Conservation (phyloP, 768 basidiomycete genomes). For the Pulveroboletus sp. region DNA sequence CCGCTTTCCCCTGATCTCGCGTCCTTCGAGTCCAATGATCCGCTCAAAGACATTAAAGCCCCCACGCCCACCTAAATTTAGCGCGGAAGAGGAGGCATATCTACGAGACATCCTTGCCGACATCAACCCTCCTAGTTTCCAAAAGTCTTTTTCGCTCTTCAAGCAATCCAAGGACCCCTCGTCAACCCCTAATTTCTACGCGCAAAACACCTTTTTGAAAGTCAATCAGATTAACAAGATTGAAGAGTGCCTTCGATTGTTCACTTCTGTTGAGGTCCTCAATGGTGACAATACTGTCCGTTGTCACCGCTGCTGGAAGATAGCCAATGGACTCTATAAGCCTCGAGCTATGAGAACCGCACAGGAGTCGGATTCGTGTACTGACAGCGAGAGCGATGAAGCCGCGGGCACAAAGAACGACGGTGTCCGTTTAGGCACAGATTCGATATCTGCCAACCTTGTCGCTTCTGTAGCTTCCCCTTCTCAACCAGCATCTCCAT, state of each 20-base stretch:
- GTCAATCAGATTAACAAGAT: slow-evolving; percentile 25
- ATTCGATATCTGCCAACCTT: slow-evolving; percentile 29
- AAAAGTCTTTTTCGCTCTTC: slow-evolving; percentile 48
- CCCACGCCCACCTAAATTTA: slow-evolving; percentile 50
- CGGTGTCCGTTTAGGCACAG: slow-evolving; percentile 7
- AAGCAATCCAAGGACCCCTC: slow-evolving; percentile 34
- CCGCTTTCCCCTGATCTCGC: slow-evolving; percentile 23
- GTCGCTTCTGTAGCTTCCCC: not conserved
- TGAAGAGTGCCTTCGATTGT: slow-evolving; percentile 79
- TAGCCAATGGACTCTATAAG: slow-evolving; percentile 62
- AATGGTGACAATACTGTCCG: slow-evolving; percentile 95
- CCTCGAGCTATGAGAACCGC: slow-evolving; percentile 21
- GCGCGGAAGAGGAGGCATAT: slow-evolving; percentile 58
- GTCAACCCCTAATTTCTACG: slow-evolving; percentile 9
- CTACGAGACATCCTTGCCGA: slow-evolving; percentile 67
- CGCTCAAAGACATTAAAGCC: slow-evolving; percentile 36
- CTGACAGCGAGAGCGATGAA: slow-evolving; percentile 32
- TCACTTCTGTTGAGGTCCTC: slow-evolving; percentile 89
- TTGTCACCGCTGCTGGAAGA: slow-evolving; percentile 92
- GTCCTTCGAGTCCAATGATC: slow-evolving; percentile 25
- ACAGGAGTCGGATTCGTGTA: slow-evolving; percentile 28
- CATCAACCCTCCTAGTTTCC: slow-evolving; percentile 38
- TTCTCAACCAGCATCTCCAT: slow-evolving; percentile 13
- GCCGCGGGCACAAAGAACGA: slow-evolving; percentile 18
- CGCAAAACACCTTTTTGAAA: slow-evolving; percentile 28